A percentile compares a stretch with the other conserved stretches of the same genome.
These are phyloP conservation scores for Diaporthe ilicicola DNA, from an alignment of 2,329 filamentous ascomycete genomes.

Conservation along the genomic window DNA sequence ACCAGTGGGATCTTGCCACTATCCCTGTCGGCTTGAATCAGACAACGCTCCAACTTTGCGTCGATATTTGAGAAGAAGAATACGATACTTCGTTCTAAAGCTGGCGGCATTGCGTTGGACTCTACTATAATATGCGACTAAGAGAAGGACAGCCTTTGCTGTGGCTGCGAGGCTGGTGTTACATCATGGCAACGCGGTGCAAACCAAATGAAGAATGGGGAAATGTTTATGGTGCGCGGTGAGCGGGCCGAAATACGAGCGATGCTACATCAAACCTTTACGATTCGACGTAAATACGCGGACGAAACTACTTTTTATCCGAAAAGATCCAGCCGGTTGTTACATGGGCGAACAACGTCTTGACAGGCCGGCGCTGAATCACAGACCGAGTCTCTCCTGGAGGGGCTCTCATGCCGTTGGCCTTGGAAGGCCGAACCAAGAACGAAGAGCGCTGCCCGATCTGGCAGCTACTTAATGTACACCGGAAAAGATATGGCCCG, in stretches of 20 bases:
- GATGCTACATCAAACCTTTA: neutral
- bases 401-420: neutral
- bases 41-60: neutral
- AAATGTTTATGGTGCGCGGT: neutral
- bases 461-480: neutral
- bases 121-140: too few relatives aligned
- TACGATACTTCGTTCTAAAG: neutral
- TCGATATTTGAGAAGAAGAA: neutral
- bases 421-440: neutral
- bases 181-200: neutral
- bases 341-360: too few relatives aligned
- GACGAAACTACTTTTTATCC: neutral
- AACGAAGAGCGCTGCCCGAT: neutral
- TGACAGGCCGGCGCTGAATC: neutral
- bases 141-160: neutral
- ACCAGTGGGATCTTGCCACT: conserved; percentile 44
- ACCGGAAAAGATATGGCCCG: neutral
- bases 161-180: neutral
- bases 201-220: neutral
- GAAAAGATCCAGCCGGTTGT: too few relatives aligned
- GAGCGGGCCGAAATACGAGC: neutral
- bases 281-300: too few relatives aligned
- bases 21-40: conserved; percentile 23
- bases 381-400: neutral
- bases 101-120: neutral